Evolutionary conservation across 176 grass and related monocot genomes (phyloP).

Genomic region (Hordeum vulgare): DNA sequence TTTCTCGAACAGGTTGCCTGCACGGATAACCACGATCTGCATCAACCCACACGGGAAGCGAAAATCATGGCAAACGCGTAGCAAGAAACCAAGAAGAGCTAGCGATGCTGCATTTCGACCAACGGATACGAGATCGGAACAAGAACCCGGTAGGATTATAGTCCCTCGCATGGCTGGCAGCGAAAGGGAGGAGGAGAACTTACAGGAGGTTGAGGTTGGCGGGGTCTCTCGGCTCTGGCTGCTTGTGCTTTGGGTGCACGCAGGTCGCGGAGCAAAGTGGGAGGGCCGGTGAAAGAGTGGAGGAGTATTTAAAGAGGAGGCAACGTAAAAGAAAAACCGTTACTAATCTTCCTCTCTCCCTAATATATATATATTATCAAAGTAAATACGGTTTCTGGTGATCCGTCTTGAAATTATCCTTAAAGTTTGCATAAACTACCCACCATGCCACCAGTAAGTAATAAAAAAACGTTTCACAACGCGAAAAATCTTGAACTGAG

Average conservation of each 20-base stretch:
- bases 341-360: no score
- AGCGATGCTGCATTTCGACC: neutral
- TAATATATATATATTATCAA: no score
- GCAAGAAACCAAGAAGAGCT: neutral
- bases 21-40: neutral
- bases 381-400: no score
- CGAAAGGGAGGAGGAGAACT: neutral
- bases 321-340: neutral
- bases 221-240: neutral
- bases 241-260: neutral
- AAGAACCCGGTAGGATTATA: neutral
- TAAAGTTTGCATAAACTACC: no score
- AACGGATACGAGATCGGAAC: neutral
- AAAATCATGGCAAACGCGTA: neutral
- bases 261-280: neutral
- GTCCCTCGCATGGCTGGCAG: neutral
- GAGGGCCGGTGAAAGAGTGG: neutral
- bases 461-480: no score
- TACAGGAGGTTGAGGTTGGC: neutral
- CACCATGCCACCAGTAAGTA: no score
- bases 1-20: constrained; percentile 11
- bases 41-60: neutral
- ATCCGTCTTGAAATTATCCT: no score
- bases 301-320: neutral
- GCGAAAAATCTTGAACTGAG: no score